phyloP scores from a whole-genome alignment of 352 stramenopile species.

The Sclerospora graminicola region DNA sequence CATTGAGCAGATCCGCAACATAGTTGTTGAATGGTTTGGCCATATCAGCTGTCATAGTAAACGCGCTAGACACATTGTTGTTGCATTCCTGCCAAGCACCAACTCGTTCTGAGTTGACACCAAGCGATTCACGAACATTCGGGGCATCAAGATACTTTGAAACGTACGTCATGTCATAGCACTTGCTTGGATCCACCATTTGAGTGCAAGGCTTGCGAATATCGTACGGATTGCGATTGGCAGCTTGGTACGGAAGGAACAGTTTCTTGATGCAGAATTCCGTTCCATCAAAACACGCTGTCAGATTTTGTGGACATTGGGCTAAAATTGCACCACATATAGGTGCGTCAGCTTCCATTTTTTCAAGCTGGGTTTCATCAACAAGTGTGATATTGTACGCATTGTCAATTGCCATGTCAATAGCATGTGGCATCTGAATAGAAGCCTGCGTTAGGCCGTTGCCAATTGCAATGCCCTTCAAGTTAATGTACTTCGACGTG shows the following conservation, averaged over 20 bases:
- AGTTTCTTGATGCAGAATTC: slow-evolving; percentile 50
- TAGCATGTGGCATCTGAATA: slow-evolving; percentile 54
- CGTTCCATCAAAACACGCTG: slow-evolving; percentile 32
- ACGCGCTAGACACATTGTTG: slow-evolving; percentile 82
- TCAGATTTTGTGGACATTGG: too few species aligned
- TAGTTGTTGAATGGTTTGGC: slow-evolving; percentile 86
- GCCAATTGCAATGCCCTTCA: slow-evolving; percentile 57
- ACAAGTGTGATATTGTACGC: too few species aligned
- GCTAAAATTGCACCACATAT: too few species aligned
- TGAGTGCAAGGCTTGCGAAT: slow-evolving; percentile 44
- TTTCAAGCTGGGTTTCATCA: too few species aligned
- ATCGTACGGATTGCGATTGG: slow-evolving; percentile 65
- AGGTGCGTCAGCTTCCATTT: slow-evolving; percentile 30
- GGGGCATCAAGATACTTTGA: slow-evolving; percentile 66
- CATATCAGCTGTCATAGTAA: slow-evolving; percentile 73
- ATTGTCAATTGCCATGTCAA: slow-evolving; percentile 67
- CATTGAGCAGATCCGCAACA: slow-evolving; percentile 81
- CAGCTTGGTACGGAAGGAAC: slow-evolving; percentile 33
- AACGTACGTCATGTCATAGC: slow-evolving; percentile 51
- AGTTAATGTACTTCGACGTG: slow-evolving; percentile 31
- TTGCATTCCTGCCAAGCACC: slow-evolving; percentile 87
- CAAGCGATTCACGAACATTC: slow-evolving; percentile 30
- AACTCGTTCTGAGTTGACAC: slow-evolving; percentile 27
- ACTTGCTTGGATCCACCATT: slow-evolving; percentile 28
- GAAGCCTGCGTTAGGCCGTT: slow-evolving; percentile 63